Percentiles rank a stretch among this genome's conserved stretches.
These are phyloP conservation scores for Phytophthora podocarpi DNA, from an alignment of 352 stramenopile genomes.

Conservation along the genomic window DNA sequence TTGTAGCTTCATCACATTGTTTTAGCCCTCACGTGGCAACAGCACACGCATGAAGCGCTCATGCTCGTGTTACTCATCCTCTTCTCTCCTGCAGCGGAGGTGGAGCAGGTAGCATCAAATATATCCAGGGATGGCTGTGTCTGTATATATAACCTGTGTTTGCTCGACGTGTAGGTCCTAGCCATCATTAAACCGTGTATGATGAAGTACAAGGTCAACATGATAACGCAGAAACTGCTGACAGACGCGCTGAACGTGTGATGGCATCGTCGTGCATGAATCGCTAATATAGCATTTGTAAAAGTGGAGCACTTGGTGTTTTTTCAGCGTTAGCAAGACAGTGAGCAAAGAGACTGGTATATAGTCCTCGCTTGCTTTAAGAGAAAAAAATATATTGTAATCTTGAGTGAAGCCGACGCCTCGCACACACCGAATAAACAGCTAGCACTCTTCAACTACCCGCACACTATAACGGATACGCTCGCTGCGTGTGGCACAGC, in stretches of 20 bases:
- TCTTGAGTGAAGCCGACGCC: too few species aligned
- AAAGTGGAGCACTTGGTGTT: too few species aligned
- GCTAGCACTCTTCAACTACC: too few species aligned
- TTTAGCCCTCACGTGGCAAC: slow-evolving; percentile 14
- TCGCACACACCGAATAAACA: too few species aligned
- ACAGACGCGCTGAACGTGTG: slow-evolving; percentile 14
- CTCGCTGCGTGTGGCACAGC: too few species aligned
- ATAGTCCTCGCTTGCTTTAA: too few species aligned
- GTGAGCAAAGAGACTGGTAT: too few species aligned
- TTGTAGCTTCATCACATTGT: slow-evolving; percentile 15
- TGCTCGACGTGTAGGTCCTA: slow-evolving; percentile 3
- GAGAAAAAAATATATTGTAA: too few species aligned
- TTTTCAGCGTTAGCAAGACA: too few species aligned
- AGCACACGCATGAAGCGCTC: slow-evolving; percentile 21
- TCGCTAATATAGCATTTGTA: too few species aligned
- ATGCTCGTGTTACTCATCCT: slow-evolving; percentile 19
- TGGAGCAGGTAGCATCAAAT: slow-evolving; percentile 28
- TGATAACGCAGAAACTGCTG: slow-evolving; percentile 17
- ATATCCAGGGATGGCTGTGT: background rate
- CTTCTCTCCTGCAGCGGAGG: slow-evolving; percentile 15
- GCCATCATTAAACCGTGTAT: slow-evolving; percentile 23
- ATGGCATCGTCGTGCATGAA: too few species aligned
- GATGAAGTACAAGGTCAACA: slow-evolving; percentile 9
- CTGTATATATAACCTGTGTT: background rate
- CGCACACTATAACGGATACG: too few species aligned